phyloP scores from a whole-genome alignment of 164 flowering plant species.

The Nymphaea colorata region DNA sequence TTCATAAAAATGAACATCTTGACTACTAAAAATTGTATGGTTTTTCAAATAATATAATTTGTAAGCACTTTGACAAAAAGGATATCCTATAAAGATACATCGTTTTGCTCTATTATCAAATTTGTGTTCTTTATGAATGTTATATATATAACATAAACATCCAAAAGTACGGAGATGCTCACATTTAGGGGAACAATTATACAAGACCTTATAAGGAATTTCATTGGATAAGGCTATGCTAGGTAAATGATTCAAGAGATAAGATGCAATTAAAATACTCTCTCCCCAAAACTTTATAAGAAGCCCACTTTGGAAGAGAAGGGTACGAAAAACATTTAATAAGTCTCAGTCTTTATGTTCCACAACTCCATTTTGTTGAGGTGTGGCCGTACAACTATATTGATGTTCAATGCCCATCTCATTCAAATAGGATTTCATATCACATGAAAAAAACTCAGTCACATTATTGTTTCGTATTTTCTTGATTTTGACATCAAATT shows the following conservation, averaged over 20 bases:
- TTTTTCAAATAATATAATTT: background rate
- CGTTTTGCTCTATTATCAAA: background rate
- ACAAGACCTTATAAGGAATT: background rate
- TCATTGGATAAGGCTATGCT: background rate
- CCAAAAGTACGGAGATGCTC: background rate
- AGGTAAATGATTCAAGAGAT: background rate
- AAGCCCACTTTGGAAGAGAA: background rate
- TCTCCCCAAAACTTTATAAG: background rate
- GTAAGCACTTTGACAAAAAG: background rate
- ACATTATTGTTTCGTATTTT: background rate
- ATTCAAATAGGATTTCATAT: background rate
- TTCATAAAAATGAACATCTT: background rate
- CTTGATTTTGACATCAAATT: background rate
- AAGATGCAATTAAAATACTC: background rate
- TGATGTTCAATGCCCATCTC: background rate
- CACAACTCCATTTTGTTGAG: slow-evolving; percentile 1
- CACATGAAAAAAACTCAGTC: background rate
- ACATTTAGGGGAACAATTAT: background rate
- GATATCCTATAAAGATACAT: background rate
- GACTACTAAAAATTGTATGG: background rate
- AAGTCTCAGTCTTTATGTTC: background rate
- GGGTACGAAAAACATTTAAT: background rate
- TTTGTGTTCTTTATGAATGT: background rate
- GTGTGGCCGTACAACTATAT: background rate
- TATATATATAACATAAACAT: background rate